phyloP scores from a whole-genome alignment of 2,329 filamentous ascomycete genomes.

The Dothideomycetes sp. region DNA sequence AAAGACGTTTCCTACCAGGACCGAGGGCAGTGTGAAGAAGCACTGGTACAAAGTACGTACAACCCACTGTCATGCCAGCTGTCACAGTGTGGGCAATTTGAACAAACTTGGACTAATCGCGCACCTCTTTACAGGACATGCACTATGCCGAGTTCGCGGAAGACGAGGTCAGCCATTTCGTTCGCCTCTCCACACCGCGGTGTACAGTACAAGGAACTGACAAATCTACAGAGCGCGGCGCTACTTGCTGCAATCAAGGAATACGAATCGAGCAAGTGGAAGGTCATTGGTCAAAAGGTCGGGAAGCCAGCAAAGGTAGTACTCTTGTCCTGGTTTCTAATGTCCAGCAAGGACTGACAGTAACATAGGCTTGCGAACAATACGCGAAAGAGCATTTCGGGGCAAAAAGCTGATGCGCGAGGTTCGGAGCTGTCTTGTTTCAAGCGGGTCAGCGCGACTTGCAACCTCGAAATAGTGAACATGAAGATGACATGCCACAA shows the following conservation, averaged over 20 bases:
- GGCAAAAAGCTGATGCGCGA: slow-evolving; percentile 31
- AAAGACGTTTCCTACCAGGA: slow-evolving; percentile 90
- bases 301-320: slow-evolving; percentile 89
- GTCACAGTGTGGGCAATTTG: background rate
- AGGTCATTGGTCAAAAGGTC: slow-evolving; percentile 90
- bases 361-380: slow-evolving; percentile 64
- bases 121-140: slow-evolving; percentile 61
- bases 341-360: background rate
- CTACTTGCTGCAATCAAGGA: slow-evolving; percentile 93
- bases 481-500: background rate
- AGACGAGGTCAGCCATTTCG: slow-evolving; percentile 63
- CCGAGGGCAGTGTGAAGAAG: slow-evolving; percentile 97
- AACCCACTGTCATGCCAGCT: slow-evolving; percentile 5
- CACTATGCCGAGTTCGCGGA: slow-evolving; percentile 98
- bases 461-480: background rate
- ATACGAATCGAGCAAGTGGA: slow-evolving; percentile 98
- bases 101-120: slow-evolving; percentile 10
- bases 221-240: slow-evolving; percentile 28
- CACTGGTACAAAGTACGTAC: slow-evolving; percentile 88
- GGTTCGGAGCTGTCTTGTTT: background rate
- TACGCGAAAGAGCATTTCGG: slow-evolving; percentile 94
- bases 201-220: slow-evolving; percentile 1
- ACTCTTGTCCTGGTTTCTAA: background rate
- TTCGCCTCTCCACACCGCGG: slow-evolving; percentile 23
- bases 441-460: background rate